phyloP scores from a whole-genome alignment of 306 rosid genomes.

The Lathyrus tuberosus region DNA sequence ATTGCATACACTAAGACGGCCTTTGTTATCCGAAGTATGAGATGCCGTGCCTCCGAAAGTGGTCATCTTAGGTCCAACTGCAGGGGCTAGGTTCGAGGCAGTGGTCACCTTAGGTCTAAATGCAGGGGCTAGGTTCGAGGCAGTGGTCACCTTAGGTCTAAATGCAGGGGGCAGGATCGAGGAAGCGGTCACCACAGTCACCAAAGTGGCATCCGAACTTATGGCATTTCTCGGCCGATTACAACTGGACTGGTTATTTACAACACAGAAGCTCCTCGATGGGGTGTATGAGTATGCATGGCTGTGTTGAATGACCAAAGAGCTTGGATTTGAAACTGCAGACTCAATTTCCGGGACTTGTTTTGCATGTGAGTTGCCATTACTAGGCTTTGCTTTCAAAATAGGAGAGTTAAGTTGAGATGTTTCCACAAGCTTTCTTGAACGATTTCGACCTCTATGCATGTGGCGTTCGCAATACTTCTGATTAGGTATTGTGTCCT shows the following conservation, averaged over 20 bases:
- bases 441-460: conserved; percentile 92
- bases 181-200: background rate
- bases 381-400: conserved; percentile 40
- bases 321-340: conserved; percentile 37
- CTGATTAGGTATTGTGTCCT: conserved; percentile 48
- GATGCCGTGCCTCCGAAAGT: background rate
- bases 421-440: conserved; percentile 99
- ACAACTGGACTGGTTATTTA: conserved; percentile 16
- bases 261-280: conserved; percentile 28
- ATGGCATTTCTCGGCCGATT: conserved; percentile 34
- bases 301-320: conserved; percentile 43
- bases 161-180: conserved; percentile 29
- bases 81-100: conserved; percentile 27
- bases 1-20: conserved; percentile 10
- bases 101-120: conserved; percentile 1
- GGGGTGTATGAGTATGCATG: conserved; percentile 27
- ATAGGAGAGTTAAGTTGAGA: conserved; percentile 43
- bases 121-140: conserved; percentile 27
- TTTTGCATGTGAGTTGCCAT: conserved; percentile 28
- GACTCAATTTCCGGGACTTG: conserved; percentile 31
- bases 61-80: conserved; percentile 18
- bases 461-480: conserved; percentile 85
- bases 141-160: background rate
- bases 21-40: conserved; percentile 4
- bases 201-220: conserved; percentile 21